These are phyloP conservation scores for Vaccinium vitisidaea DNA, from an alignment of 148 eudicot species.

Conservation along the genomic window DNA sequence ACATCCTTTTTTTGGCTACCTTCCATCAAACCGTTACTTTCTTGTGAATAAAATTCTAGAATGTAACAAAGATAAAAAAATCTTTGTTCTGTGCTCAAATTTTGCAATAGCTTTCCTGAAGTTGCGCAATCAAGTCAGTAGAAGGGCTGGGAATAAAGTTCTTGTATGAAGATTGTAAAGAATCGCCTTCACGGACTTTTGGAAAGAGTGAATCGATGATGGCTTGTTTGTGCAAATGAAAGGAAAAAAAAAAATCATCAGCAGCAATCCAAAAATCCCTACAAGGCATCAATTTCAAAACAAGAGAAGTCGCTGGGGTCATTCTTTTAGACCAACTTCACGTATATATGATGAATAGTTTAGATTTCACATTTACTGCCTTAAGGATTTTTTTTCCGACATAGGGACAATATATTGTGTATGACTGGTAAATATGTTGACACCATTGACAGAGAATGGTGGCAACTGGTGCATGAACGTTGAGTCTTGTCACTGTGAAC, in stretches of 20 bases:
- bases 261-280: neutral
- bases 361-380: neutral
- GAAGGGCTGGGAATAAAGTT: neutral
- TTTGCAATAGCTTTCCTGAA: conserved; percentile 9
- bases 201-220: neutral
- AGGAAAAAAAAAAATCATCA: neutral
- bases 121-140: neutral
- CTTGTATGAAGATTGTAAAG: neutral
- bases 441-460: neutral
- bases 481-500: no score
- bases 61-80: neutral
- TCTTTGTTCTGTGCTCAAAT: neutral
- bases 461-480: neutral
- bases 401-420: neutral
- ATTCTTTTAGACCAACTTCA: neutral
- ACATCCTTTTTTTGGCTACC: neutral
- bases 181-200: neutral
- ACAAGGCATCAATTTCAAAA: neutral
- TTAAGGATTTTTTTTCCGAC: neutral
- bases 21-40: neutral
- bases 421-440: neutral
- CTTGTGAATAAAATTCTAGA: neutral
- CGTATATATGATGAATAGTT: neutral
- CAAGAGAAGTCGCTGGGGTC: neutral
- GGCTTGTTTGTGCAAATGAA: neutral